Base-by-base conservation (phyloP, 768 basidiomycete species). In the Cubamyces sp. region DNA sequence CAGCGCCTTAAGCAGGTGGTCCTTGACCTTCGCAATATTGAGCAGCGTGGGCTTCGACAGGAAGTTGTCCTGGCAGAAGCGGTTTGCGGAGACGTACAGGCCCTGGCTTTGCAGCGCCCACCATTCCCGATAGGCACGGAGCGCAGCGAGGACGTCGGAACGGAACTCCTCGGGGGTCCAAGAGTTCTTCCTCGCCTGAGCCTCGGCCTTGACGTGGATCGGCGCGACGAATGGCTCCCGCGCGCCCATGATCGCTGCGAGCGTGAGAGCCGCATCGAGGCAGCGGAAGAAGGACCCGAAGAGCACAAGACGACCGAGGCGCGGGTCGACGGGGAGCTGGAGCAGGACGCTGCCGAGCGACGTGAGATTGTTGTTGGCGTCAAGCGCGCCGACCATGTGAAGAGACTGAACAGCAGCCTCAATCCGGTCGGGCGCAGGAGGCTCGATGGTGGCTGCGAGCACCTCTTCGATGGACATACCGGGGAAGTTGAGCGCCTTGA, bases 211-310 rank as follows among this genome's bases (percentile, higher is more conserved):
- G 57, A 89, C 78, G 52, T 88, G 85, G 74, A 90, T 82, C 0
- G 96, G 96, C 0, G 88, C 84, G 59, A 96, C 73, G 80, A 97
- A 98, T 5, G 95, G 93, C 61, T 96, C 94, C 34, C 95, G 89
- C 67, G 92, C 91, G 15, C 91, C 87, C 66, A 97, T 76, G 68
- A 97, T 88, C 6, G 94, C 93, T n/a, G 96, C 95, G 50, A 97
- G 82, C 5, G 94, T 92, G 64, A 98, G 74, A 0, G 92, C 91
- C 53, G 87, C 84, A 72, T 95, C 91, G 43, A 98, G 79, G 74
- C 95, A 97, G 61, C 90, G 86, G 86, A 96, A 96, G 80, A 97
- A 92, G 70, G 87, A 86, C 18, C 96, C 96, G 73, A 88, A 94
- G 4, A 98, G 81, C 54, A 94, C 90, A 51, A 98, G 79, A 59